Evolutionary conservation across 73 alveolate species (phyloP).

Genomic region (Uronychia binucleata): DNA sequence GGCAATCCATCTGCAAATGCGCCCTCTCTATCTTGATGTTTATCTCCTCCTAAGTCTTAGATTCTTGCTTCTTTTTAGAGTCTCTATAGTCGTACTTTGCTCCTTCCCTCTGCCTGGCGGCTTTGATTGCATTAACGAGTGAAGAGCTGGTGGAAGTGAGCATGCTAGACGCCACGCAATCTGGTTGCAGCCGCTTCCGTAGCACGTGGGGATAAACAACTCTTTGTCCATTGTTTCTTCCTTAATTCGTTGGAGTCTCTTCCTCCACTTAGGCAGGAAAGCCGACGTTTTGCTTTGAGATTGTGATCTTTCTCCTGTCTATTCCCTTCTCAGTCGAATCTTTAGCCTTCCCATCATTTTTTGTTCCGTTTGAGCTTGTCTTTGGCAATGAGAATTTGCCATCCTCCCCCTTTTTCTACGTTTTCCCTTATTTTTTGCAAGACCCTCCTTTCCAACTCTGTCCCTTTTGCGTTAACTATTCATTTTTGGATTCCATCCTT

Average conservation of each 20-base stretch:
- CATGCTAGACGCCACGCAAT: not conserved
- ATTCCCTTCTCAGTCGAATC: not conserved
- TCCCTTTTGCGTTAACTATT: too few relatives aligned
- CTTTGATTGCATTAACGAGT: not conserved
- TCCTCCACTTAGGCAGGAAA: not conserved
- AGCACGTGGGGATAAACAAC: not conserved
- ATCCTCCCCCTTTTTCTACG: not conserved
- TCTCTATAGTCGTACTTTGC: not conserved
- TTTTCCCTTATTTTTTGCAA: too few relatives aligned
- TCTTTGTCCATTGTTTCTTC: not conserved
- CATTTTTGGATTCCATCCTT: too few relatives aligned
- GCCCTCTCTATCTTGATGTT: not conserved
- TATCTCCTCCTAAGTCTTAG: not conserved
- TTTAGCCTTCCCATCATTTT: not conserved
- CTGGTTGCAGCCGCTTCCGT: not conserved
- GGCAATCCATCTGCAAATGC: too few relatives aligned
- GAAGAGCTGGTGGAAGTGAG: not conserved
- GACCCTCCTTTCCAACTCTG: too few relatives aligned
- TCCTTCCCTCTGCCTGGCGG: not conserved
- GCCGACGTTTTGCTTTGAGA: not conserved
- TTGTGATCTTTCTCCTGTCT: not conserved
- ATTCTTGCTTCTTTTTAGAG: not conserved
- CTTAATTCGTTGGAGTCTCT: too few relatives aligned
- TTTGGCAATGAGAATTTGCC: not conserved
- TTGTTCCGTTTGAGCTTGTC: not conserved